Percentiles rank a stretch among this genome's conserved stretches.
These are phyloP conservation scores for Neonectria ditissima DNA, from an alignment of 2,329 filamentous ascomycete genomes.

Conservation along the genomic window DNA sequence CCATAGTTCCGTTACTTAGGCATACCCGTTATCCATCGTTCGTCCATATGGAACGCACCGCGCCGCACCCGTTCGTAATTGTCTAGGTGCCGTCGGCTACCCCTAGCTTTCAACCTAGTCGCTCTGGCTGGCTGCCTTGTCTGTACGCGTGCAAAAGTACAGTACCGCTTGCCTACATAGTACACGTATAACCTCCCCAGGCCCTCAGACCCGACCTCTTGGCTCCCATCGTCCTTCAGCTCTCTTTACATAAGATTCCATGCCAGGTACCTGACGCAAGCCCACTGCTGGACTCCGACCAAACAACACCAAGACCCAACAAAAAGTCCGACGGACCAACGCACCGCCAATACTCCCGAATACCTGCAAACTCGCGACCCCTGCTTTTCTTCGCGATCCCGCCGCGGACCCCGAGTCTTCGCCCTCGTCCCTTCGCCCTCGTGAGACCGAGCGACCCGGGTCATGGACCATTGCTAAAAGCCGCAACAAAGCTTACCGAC, in stretches of 20 bases:
- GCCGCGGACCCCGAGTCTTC: conserved; percentile 31
- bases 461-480: conserved; percentile 38
- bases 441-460: conserved; percentile 36
- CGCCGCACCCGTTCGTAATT: neutral
- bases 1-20: neutral
- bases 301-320: neutral
- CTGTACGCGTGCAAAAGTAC: conserved; percentile 5
- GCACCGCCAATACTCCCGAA: neutral
- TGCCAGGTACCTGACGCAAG: conserved; percentile 10
- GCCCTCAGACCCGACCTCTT: conserved; percentile 30
- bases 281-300: neutral
- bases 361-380: conserved; percentile 2
- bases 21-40: too few species aligned
- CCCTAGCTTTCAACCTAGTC: conserved; percentile 29
- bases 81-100: conserved; percentile 5
- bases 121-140: conserved; percentile 38
- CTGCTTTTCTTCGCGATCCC: conserved; percentile 22
- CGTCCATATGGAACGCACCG: neutral
- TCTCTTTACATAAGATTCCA: conserved; percentile 31
- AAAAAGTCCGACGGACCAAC: conserved; percentile 10
- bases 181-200: conserved; percentile 39
- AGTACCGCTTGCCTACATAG: too few species aligned
- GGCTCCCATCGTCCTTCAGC: conserved; percentile 27
- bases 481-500: conserved; percentile 26
- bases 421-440: conserved; percentile 23